Evolutionary conservation across 2,329 filamentous ascomycete genomes (phyloP), one percentile per base, ranked within the genome.

Genomic region (Fusarium irregulare): DNA sequence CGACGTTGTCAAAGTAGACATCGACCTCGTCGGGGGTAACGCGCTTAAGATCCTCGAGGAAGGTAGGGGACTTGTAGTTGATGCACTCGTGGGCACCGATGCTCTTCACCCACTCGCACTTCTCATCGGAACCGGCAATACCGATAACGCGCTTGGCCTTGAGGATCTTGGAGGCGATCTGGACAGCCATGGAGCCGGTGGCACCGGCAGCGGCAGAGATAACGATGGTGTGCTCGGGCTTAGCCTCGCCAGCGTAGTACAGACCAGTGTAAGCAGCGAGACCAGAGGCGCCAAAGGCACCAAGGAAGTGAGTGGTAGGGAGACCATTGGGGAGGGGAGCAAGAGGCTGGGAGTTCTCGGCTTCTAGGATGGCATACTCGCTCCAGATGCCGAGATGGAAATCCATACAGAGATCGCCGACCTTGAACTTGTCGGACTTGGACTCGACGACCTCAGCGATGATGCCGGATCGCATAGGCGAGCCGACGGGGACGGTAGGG

Each of bases 61-160:
- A 76, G 25, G 70, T 76, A 40, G 74, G 75, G 58, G 74, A 76
- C 67, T 76, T 76, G 64, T 76, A 76, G 73, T 76, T 74, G 59
- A 76, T 59, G 51, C 75, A 76, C 40, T 73, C 75, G 28, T 76
- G 70, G 1, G 75, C 75, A 4, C 75, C 75, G 1, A 76, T 75
- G 48, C 72, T 65, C 50, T 68, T 64, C 5, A 76, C 75, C 75
- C 75, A 76, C 40, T 68, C 62, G 7, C 75, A 76, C 68, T 76
- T 76, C 60, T 76, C 75, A 14, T 75, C 73, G 2, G 71, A 72
- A 20, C 75, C 75, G 0, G 75, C 75, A 45, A 76, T 76, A 6
- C 75, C 75, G 27, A 76, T 69, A 51, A 76, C 75, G 7, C 74
- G 73, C 72, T 75, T 76, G 21, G 75, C 73, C 3, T 71, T 71